phyloP scores from a whole-genome alignment of 2,329 filamentous ascomycete genomes.

The Pseudogymnoascus sp. region DNA sequence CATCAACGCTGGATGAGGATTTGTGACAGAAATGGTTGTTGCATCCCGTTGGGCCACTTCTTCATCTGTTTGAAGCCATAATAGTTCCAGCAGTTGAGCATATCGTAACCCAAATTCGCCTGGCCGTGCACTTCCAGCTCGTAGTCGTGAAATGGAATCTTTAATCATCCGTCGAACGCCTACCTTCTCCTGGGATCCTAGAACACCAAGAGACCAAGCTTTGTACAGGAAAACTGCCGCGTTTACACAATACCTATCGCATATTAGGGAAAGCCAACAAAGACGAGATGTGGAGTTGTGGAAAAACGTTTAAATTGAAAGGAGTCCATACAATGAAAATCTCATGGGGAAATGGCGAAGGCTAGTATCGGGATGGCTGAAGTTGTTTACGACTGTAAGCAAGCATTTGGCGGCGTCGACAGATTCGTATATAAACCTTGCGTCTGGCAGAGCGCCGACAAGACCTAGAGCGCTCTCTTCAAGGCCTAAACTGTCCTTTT shows the following conservation, averaged over 20 bases:
- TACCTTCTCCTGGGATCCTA: conserved; percentile 47
- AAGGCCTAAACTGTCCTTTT: conserved; percentile 14
- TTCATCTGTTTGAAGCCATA: conserved; percentile 43
- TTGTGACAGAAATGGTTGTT: not conserved
- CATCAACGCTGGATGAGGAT: conserved; percentile 10
- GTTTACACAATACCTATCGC: conserved; percentile 45
- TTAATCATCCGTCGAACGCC: conserved; percentile 50
- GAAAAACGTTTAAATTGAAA: not conserved
- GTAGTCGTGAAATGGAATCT: conserved; percentile 52
- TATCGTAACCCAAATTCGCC: conserved; percentile 57
- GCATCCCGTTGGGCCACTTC: conserved; percentile 22
- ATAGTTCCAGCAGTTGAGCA: conserved; percentile 50
- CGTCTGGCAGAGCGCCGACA: conserved; percentile 52
- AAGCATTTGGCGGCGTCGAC: conserved; percentile 58
- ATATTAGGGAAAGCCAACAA: not conserved
- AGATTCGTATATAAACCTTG: conserved; percentile 59
- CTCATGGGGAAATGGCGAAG: conserved; percentile 58
- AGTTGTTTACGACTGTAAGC: conserved; percentile 51
- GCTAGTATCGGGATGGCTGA: conserved; percentile 50
- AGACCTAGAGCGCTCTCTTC: conserved; percentile 34
- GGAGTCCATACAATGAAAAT: conserved; percentile 49
- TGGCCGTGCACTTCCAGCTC: conserved; percentile 48
- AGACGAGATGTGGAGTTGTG: conserved; percentile 14
- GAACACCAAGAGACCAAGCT: conserved; percentile 52
- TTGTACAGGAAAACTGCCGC: conserved; percentile 61